Evolutionary conservation across 2,329 filamentous ascomycete species (phyloP).

Genomic region (Colletotrichum nymphaeae): DNA sequence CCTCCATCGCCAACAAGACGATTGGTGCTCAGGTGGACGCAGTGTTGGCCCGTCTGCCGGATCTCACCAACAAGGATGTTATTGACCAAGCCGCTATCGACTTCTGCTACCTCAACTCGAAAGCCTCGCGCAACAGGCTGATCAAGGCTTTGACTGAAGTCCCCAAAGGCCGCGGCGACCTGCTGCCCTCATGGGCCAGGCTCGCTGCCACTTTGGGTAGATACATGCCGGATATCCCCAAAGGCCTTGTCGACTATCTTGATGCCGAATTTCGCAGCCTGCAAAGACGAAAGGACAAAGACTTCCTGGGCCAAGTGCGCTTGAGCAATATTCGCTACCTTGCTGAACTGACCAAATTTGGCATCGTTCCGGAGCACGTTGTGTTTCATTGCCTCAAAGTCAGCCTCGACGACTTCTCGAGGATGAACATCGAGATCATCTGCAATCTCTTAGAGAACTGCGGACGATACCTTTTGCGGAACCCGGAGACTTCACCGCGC

Average conservation of each 20-base stretch:
- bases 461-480: constrained; percentile 91
- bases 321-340: constrained; percentile 97
- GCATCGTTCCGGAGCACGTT: constrained; percentile 96
- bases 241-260: constrained; percentile 89
- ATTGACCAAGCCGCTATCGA: constrained; percentile 95
- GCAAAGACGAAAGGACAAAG: constrained; percentile 96
- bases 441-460: constrained; percentile 97
- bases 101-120: constrained; percentile 98
- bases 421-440: constrained; percentile 99
- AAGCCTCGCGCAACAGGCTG: constrained; percentile 93
- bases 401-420: constrained; percentile 95
- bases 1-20: constrained; percentile 96
- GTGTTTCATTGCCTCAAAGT: constrained; percentile 99
- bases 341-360: constrained; percentile 97
- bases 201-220: constrained; percentile 92
- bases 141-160: constrained; percentile 95
- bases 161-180: constrained; percentile 91
- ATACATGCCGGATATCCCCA: constrained; percentile 94
- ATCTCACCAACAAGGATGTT: constrained; percentile 89
- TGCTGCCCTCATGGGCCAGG: constrained; percentile 91
- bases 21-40: constrained; percentile 97
- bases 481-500: constrained; percentile 89
- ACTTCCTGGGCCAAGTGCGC: constrained; percentile 93
- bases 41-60: constrained; percentile 86
- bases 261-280: constrained; percentile 97